phyloP scores from a whole-genome alignment of 2,329 filamentous ascomycete genomes.

The Laburnicola sp. region DNA sequence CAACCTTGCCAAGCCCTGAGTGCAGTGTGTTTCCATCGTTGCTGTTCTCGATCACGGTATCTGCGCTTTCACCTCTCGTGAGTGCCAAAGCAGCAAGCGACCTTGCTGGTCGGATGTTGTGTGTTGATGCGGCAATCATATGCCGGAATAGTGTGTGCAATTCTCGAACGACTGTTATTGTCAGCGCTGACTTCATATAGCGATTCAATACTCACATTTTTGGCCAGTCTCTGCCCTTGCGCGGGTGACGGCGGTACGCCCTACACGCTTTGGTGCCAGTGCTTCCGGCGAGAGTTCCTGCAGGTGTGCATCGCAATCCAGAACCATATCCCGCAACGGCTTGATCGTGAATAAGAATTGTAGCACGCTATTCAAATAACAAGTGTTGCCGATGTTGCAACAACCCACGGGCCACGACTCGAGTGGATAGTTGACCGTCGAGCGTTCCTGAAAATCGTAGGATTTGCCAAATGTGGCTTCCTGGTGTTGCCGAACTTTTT shows the following conservation, averaged over 20 bases:
- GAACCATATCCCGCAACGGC: slow-evolving; percentile 76
- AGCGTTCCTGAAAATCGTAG: slow-evolving; percentile 12
- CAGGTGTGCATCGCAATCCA: slow-evolving; percentile 72
- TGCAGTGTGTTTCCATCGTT: slow-evolving; percentile 50
- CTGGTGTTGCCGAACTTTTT: slow-evolving; percentile 48
- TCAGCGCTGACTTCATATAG: slow-evolving; percentile 16
- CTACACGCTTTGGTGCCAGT: slow-evolving; percentile 70
- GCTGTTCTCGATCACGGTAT: slow-evolving; percentile 46
- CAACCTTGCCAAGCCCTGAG: slow-evolving; percentile 47
- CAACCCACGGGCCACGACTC: slow-evolving; percentile 77
- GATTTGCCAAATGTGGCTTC: slow-evolving; percentile 25
- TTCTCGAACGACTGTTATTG: slow-evolving; percentile 68
- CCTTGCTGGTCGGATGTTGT: slow-evolving; percentile 70
- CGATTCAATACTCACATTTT: slow-evolving; percentile 64
- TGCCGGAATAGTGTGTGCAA: slow-evolving; percentile 70
- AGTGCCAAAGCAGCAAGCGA: slow-evolving; percentile 80
- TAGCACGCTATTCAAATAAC: slow-evolving; percentile 93
- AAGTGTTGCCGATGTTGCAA: slow-evolving; percentile 94
- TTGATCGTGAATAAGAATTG: slow-evolving; percentile 93
- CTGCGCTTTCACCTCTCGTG: slow-evolving; percentile 57
- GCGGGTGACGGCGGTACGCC: slow-evolving; percentile 67
- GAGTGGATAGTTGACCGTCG: slow-evolving; percentile 37
- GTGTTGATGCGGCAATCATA: slow-evolving; percentile 65
- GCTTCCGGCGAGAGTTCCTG: slow-evolving; percentile 67
- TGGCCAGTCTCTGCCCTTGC: slow-evolving; percentile 64